Evolutionary conservation across 345 rosid genomes (phyloP).

Genomic region (Populus deltoides): DNA sequence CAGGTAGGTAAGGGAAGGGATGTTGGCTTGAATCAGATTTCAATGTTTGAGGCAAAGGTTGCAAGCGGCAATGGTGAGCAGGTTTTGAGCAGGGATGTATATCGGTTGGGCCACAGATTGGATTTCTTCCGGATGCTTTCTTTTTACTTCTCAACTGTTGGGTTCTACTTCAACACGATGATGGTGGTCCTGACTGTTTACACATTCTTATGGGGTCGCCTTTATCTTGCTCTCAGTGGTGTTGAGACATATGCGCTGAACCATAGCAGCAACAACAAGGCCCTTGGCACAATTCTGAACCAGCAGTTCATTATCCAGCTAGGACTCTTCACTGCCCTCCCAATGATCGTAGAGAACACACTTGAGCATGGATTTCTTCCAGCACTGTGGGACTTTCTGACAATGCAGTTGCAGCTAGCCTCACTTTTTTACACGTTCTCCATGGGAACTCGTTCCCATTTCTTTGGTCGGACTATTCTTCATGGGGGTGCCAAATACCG

Average conservation of each 20-base stretch:
- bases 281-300: conserved; percentile 26
- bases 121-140: conserved; percentile 91
- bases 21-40: conserved; percentile 82
- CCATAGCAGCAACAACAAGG: conserved; percentile 29
- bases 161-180: conserved; percentile 74
- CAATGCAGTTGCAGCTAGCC: conserved; percentile 84
- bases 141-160: conserved; percentile 66
- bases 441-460: conserved; percentile 82
- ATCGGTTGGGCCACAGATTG: conserved; percentile 79
- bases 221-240: conserved; percentile 85
- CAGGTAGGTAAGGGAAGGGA: conserved; percentile 95
- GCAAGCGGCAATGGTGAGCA: conserved; percentile 96
- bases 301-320: conserved; percentile 48
- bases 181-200: conserved; percentile 67
- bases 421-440: conserved; percentile 79
- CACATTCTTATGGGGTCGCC: conserved; percentile 79
- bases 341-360: conserved; percentile 79
- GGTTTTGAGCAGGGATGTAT: conserved; percentile 82
- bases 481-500: conserved; percentile 94
- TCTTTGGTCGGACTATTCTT: conserved; percentile 83
- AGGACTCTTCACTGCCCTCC: conserved; percentile 79
- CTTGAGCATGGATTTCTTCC: conserved; percentile 85
- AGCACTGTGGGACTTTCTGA: conserved; percentile 77
- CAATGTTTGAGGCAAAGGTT: conserved; percentile 88
- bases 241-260: conserved; percentile 47